These are phyloP conservation scores for Cokeromyces recurvatus DNA, from an alignment of 371 early-diverging fungal genomes.

Conservation along the genomic window DNA sequence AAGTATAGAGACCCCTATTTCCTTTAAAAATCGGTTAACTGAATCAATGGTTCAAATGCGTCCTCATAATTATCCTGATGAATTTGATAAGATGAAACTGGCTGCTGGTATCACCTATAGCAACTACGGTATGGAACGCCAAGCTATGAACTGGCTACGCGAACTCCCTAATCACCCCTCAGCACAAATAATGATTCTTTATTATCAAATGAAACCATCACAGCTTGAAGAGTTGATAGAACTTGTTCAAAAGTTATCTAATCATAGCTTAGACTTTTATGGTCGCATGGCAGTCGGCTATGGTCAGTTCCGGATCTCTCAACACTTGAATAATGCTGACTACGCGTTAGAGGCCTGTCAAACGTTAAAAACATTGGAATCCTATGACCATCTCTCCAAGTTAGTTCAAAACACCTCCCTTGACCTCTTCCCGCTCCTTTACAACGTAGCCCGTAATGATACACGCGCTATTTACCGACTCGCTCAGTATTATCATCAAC, in stretches of 20 bases:
- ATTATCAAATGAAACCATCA: slow-evolving; percentile 14
- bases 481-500: slow-evolving; percentile 11
- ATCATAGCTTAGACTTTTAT: slow-evolving; percentile 6
- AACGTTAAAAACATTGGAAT: slow-evolving; percentile 11
- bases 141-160: slow-evolving; percentile 16
- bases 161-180: slow-evolving; percentile 9
- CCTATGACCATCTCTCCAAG: slow-evolving; percentile 11
- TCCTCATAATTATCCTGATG: slow-evolving; percentile 1
- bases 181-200: slow-evolving; percentile 12
- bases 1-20: slow-evolving; percentile 4
- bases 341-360: slow-evolving; percentile 9
- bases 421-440: slow-evolving; percentile 10
- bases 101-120: slow-evolving; percentile 22
- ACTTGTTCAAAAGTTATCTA: slow-evolving; percentile 1
- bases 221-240: not conserved
- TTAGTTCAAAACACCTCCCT: not conserved
- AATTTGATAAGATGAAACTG: slow-evolving; percentile 13
- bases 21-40: slow-evolving; percentile 6
- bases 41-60: slow-evolving; percentile 10
- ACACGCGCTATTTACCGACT: slow-evolving; percentile 7
- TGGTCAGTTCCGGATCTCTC: slow-evolving; percentile 18
- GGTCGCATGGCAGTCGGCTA: slow-evolving; percentile 12
- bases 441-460: slow-evolving; percentile 15
- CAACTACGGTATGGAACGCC: slow-evolving; percentile 16
- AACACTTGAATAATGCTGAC: slow-evolving; percentile 3